These are phyloP conservation scores for Chaetoscypha palmicola DNA, from an alignment of 2,329 filamentous ascomycete species.

Conservation along the genomic window DNA sequence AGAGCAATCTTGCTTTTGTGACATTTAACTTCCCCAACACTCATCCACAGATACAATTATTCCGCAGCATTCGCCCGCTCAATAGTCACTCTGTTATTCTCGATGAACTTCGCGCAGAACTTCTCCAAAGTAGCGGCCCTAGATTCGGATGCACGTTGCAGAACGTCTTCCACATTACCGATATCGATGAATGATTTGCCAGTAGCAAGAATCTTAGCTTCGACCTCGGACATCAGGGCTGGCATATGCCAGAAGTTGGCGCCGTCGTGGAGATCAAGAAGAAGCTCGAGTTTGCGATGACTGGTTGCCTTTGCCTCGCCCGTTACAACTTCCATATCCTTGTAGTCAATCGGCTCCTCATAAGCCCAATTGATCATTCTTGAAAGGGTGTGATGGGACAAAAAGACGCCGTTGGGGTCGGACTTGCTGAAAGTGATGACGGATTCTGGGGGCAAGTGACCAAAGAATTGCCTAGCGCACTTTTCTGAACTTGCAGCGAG, in stretches of 20 bases:
- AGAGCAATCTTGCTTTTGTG: no score
- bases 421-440: conserved; percentile 15
- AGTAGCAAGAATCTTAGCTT: conserved; percentile 18
- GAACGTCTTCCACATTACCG: conserved; percentile 16
- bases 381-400: conserved; percentile 20
- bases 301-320: conserved; percentile 11
- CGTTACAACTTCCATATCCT: conserved; percentile 16
- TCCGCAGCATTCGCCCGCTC: no score
- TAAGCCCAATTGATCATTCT: conserved; percentile 23
- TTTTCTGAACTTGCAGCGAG: conserved; percentile 16
- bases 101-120: not conserved
- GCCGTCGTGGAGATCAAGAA: conserved; percentile 22
- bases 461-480: conserved; percentile 14
- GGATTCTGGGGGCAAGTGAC: conserved; percentile 9
- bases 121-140: conserved; percentile 7
- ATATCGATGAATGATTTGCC: conserved; percentile 17
- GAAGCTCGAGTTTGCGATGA: conserved; percentile 17
- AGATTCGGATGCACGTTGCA: conserved; percentile 7
- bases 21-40: no score
- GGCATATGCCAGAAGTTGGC: conserved; percentile 22
- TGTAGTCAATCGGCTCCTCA: conserved; percentile 21
- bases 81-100: not conserved
- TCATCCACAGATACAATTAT: no score
- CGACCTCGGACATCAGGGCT: conserved; percentile 14
- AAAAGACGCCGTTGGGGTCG: conserved; percentile 6